phyloP scores from a whole-genome alignment of 2,329 filamentous ascomycete species.

The Paecilomyces sp. region DNA sequence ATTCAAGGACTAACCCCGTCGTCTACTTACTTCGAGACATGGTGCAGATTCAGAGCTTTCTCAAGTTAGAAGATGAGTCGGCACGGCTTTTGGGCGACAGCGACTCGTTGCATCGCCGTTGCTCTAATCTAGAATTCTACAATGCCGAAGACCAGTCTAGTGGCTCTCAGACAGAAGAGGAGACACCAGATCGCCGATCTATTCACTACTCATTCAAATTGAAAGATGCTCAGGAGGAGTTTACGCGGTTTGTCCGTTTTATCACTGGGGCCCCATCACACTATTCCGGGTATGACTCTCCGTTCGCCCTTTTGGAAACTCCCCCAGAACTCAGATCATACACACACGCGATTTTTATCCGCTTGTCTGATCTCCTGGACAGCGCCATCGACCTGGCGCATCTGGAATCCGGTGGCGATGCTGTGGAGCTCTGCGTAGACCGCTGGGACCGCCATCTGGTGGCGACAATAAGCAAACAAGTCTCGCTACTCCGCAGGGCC shows the following conservation, averaged over 20 bases:
- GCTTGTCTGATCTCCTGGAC: conserved; percentile 26
- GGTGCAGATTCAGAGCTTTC: conserved; percentile 29
- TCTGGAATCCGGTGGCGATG: conserved; percentile 53
- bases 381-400: conserved; percentile 39
- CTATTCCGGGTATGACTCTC: conserved; percentile 50
- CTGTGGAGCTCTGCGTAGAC: conserved; percentile 55
- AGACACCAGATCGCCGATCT: conserved; percentile 36
- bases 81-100: conserved; percentile 36
- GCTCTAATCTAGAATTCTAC: conserved; percentile 42
- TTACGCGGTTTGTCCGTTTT: conserved; percentile 52
- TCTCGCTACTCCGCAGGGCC: conserved; percentile 51
- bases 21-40: conserved; percentile 37
- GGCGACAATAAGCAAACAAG: conserved; percentile 47
- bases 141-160: conserved; percentile 41
- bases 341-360: conserved; percentile 34
- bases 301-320: conserved; percentile 53
- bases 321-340: conserved; percentile 51
- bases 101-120: conserved; percentile 39
- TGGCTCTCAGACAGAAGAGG: conserved; percentile 16
- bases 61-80: conserved; percentile 38
- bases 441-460: conserved; percentile 46
- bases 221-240: conserved; percentile 52
- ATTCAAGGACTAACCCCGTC: conserved; percentile 31
- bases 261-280: conserved; percentile 49
- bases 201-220: conserved; percentile 43